Percentiles rank a stretch among this genome's conserved stretches.
Evolutionary conservation across 257 asterid species (phyloP).

Genomic region (Jacaranda mimosifolia): DNA sequence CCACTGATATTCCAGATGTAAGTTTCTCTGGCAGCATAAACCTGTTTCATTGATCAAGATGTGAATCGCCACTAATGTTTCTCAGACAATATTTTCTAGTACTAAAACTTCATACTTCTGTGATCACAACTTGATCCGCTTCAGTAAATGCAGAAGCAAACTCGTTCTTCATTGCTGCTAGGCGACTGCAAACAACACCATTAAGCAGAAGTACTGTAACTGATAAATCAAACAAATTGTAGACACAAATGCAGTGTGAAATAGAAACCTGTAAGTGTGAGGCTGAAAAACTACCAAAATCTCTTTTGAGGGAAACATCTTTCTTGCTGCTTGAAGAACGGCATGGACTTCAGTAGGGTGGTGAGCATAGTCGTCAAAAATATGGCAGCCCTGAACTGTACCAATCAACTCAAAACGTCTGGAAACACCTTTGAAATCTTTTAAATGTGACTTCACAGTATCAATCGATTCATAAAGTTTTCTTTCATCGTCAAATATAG

Average conservation of each 20-base stretch:
- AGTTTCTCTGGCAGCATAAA: constrained; percentile 49
- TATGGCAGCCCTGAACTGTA: constrained; percentile 38
- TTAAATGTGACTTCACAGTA: constrained; percentile 38
- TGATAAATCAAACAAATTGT: neutral
- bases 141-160: constrained; percentile 46
- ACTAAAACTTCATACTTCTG: constrained; percentile 43
- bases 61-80: neutral
- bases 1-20: constrained; percentile 41
- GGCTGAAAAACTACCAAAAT: constrained; percentile 54
- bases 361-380: constrained; percentile 54
- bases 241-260: neutral
- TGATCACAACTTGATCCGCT: constrained; percentile 46
- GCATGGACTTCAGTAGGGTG: constrained; percentile 51
- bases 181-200: constrained; percentile 40
- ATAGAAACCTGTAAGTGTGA: constrained; percentile 48
- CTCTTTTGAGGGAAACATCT: constrained; percentile 44
- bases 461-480: constrained; percentile 38
- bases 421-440: constrained; percentile 43
- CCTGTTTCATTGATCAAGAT: constrained; percentile 31
- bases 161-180: constrained; percentile 49
- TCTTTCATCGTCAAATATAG: constrained; percentile 37
- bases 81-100: neutral
- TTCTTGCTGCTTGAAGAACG: constrained; percentile 49
- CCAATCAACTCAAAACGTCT: constrained; percentile 53
- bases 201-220: neutral